phyloP scores from a whole-genome alignment of 2,329 filamentous ascomycete genomes.

The Aspergillus brasiliensis region DNA sequence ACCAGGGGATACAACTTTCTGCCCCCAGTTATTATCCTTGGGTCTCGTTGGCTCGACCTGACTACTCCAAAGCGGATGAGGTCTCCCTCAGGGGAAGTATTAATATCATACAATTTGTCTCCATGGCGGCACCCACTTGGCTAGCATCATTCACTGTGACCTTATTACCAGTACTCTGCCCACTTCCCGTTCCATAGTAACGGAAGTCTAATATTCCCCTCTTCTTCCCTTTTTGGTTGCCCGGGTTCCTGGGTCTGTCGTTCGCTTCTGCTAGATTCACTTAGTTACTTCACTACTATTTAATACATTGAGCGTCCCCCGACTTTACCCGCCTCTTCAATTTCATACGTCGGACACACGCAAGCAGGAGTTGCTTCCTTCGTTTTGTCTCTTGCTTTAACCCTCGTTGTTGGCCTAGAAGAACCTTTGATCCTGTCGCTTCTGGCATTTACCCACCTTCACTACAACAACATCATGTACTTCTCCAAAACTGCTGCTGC shows the following conservation, averaged over 20 bases:
- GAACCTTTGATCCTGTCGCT: background rate
- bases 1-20: conserved; percentile 13
- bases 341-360: conserved; percentile 1
- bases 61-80: background rate
- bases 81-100: conserved; percentile 12
- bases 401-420: background rate
- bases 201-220: conserved; percentile 8
- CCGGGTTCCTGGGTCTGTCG: conserved; percentile 4
- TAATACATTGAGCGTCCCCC: conserved; percentile 8
- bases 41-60: conserved; percentile 3
- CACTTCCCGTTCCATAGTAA: conserved; percentile 5
- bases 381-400: background rate
- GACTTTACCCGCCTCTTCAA: background rate
- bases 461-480: conserved; percentile 28
- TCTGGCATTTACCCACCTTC: background rate
- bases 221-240: conserved; percentile 7
- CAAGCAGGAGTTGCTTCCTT: background rate
- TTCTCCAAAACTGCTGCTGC: conserved; percentile 34
- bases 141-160: conserved; percentile 2
- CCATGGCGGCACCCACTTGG: conserved; percentile 7
- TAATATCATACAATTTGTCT: conserved; percentile 13
- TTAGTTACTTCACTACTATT: conserved; percentile 12
- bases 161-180: conserved; percentile 3
- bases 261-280: conserved; percentile 3
- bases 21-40: conserved; percentile 17